Evolutionary conservation across 495 filamentous ascomycete species (phyloP), one percentile per base, ranked within the genome.

Genomic region (Daldinia decipiens): DNA sequence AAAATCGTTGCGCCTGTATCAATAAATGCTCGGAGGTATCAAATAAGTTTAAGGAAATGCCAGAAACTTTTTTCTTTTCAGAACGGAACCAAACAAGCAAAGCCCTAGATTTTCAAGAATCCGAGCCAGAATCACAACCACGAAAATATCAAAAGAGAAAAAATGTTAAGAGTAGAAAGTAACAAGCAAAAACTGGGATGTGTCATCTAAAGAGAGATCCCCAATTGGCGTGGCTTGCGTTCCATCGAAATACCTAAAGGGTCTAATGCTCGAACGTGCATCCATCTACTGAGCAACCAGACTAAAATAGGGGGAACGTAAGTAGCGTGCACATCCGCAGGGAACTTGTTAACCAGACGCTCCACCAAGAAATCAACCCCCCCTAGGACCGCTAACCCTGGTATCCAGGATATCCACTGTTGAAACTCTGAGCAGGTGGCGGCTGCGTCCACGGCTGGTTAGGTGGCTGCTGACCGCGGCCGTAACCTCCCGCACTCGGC

Each of bases 401-500:
- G 73, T 88, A 89, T 40, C 82, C 87, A 67, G 84, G 83, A 74
- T 87, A 88, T 47, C 85, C 86, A 70, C 86, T 87, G 74, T 84
- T 84, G 76, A 87, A 86, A 76, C 84, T 85, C 72, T 87, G 85
- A 43, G 77, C 79, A 5, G 83, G 82, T 50, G 87, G 83, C 21
- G 85, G 83, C 74, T 90, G 89, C 73, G 86, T 89, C 90, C 92
- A 95, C 72, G 91, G 91, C 73, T 89, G 82, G 74, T 88, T 89
- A 65, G 91, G 87, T 63, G 88, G 86, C 70, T 87, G 89, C 70
- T 94, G 91, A 71, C 91, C 92, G 80, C 93, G 93, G 47, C 92
- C 92, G 72, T 93, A 96, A 55, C 92, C 92, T 68, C 90, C 92
- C 67, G 91, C 89, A 73, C 89, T 92, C 45, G 86, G 89, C n/a